Percentiles rank a stretch among this genome's conserved stretches.
These are phyloP conservation scores for Lipomyces yamadae DNA, from an alignment of 805 yeast species.

Conservation along the genomic window DNA sequence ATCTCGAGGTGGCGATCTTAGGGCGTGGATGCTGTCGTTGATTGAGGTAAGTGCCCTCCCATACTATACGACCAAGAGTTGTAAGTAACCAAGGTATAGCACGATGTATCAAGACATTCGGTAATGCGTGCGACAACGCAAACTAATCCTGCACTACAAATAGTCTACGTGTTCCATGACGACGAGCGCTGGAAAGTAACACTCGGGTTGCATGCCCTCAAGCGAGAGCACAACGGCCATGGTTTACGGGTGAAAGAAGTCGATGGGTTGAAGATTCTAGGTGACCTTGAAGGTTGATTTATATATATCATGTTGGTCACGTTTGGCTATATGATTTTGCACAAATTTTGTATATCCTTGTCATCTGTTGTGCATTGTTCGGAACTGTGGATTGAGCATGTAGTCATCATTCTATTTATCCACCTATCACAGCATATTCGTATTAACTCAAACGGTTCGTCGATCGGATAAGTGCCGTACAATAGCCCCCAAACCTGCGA, in stretches of 20 bases:
- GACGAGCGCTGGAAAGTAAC: slow-evolving; percentile 29
- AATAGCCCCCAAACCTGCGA: slow-evolving; percentile 86
- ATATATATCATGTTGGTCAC: neutral
- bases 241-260: slow-evolving; percentile 27
- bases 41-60: slow-evolving; percentile 22
- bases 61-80: neutral
- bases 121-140: slow-evolving; percentile 32
- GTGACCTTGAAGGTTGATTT: neutral
- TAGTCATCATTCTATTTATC: neutral
- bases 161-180: slow-evolving; percentile 25
- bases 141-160: slow-evolving; percentile 29
- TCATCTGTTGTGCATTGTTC: neutral
- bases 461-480: slow-evolving; percentile 86
- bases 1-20: slow-evolving; percentile 27
- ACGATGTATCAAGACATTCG: slow-evolving; percentile 19
- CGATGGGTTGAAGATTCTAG: slow-evolving; percentile 20
- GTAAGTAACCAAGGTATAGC: slow-evolving; percentile 8
- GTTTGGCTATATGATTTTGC: neutral
- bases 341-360: neutral
- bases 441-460: slow-evolving; percentile 61
- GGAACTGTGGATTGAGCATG: neutral
- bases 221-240: slow-evolving; percentile 19
- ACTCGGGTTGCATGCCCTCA: slow-evolving; percentile 31
- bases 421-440: slow-evolving; percentile 10
- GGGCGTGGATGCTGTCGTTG: slow-evolving; percentile 31